Percentiles rank a stretch among this genome's conserved stretches.
These are phyloP conservation scores for Pseudisothecium myosuroides DNA, from an alignment of 225 moss, liverwort and hornwort genomes.

Conservation along the genomic window DNA sequence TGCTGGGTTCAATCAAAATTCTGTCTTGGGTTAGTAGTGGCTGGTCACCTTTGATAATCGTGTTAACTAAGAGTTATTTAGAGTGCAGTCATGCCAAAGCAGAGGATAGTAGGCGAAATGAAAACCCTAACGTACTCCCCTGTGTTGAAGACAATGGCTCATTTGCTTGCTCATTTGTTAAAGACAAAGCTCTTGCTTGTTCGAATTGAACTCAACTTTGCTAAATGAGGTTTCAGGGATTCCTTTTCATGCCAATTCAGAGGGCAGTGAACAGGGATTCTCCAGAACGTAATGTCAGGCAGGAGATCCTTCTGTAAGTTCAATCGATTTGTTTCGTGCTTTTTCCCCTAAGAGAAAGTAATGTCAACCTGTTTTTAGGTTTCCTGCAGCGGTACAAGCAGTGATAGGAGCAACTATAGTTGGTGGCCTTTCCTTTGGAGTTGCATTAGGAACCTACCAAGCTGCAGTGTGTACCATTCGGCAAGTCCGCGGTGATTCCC, in stretches of 20 bases:
- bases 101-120: neutral
- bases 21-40: neutral
- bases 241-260: neutral
- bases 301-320: neutral
- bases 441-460: constrained; percentile 33
- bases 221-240: neutral
- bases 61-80: neutral
- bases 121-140: neutral
- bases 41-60: neutral
- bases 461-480: constrained; percentile 28
- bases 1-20: neutral
- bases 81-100: neutral
- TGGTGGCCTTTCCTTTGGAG: constrained; percentile 35
- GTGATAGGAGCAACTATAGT: constrained; percentile 27
- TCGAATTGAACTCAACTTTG: neutral
- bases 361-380: constrained; percentile 1
- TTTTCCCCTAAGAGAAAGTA: neutral
- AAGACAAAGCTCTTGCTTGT: neutral
- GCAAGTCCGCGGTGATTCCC: constrained; percentile 28
- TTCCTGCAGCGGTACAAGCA: constrained; percentile 31
- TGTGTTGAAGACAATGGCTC: neutral
- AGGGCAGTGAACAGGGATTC: neutral
- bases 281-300: too few relatives aligned
- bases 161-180: too few relatives aligned
- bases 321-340: neutral